Percentiles rank a stretch among this genome's conserved stretches.
Conservation (phyloP, 768 basidiomycete genomes). For the Lactarius vividus region DNA sequence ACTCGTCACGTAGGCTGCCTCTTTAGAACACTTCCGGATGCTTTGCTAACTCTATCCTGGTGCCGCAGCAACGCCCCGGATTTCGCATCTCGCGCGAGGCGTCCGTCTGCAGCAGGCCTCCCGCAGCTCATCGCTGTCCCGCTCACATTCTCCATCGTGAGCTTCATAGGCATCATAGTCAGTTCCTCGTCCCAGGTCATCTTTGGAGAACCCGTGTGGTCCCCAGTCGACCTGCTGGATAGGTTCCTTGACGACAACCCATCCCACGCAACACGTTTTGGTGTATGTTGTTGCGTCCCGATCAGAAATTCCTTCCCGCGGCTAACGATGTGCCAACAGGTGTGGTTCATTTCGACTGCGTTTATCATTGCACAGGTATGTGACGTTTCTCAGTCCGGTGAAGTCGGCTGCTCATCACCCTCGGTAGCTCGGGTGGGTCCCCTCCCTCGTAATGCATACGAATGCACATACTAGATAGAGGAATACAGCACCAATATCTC, state of each 20-base stretch:
- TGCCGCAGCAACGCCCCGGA: conserved; percentile 65
- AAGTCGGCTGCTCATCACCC: not conserved
- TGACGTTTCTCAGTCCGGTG: not conserved
- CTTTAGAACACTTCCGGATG: conserved; percentile 5
- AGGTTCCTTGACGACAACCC: conserved; percentile 65
- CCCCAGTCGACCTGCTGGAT: conserved; percentile 67
- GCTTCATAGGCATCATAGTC: conserved; percentile 80
- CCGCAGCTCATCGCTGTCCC: conserved; percentile 74
- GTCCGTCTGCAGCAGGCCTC: conserved; percentile 54
- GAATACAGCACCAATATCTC: conserved; percentile 66
- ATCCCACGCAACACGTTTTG: conserved; percentile 64
- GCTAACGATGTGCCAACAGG: conserved; percentile 37
- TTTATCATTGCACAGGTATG: conserved; percentile 75
- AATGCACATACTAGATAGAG: conserved; percentile 15
- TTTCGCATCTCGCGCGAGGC: conserved; percentile 62
- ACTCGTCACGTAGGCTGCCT: conserved; percentile 53
- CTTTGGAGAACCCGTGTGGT: conserved; percentile 78
- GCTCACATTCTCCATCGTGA: conserved; percentile 67
- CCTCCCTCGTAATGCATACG: not conserved
- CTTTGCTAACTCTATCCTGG: conserved; percentile 10
- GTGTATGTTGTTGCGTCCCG: conserved; percentile 38
- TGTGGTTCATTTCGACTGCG: conserved; percentile 75
- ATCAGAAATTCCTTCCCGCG: conserved; percentile 1
- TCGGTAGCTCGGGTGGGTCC: conserved; percentile 29
- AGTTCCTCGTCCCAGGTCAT: conserved; percentile 73